A percentile compares a stretch with the other conserved stretches of the same genome.
Conservation (phyloP, 345 rosid genomes). For the Aquilaria malaccensis region DNA sequence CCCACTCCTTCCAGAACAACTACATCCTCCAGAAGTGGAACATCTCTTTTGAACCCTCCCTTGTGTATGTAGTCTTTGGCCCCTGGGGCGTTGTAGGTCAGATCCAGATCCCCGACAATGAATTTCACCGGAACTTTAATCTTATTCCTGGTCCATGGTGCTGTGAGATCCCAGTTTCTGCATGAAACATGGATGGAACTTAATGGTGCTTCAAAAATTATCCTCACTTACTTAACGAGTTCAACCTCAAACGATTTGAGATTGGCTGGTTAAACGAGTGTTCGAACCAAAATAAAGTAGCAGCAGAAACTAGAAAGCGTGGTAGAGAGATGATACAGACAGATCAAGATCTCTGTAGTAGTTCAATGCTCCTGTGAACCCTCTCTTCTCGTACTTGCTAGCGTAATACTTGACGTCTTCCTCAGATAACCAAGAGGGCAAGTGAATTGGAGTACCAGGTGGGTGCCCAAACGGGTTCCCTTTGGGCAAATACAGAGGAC, state of each 20-base stretch:
- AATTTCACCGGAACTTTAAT: conserved; percentile 66
- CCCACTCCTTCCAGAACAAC: conserved; percentile 65
- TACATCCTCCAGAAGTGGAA: conserved; percentile 64
- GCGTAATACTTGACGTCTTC: conserved; percentile 43
- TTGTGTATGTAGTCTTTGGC: conserved; percentile 44
- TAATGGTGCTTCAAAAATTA: background rate
- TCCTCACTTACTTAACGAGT: background rate
- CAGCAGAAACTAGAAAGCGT: background rate
- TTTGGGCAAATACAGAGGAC: conserved; percentile 45
- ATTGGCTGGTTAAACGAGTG: background rate
- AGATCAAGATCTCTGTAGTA: conserved; percentile 62
- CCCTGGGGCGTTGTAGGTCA: conserved; percentile 45
- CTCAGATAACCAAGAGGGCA: conserved; percentile 73
- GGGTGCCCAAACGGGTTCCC: conserved; percentile 35
- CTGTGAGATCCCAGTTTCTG: conserved; percentile 76
- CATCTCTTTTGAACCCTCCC: conserved; percentile 48
- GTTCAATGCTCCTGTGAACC: conserved; percentile 78
- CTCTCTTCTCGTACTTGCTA: conserved; percentile 41
- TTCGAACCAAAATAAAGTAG: background rate
- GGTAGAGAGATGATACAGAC: conserved; percentile 24
- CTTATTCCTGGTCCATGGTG: conserved; percentile 52
- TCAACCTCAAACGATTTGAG: background rate
- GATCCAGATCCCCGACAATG: conserved; percentile 66
- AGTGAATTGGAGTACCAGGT: conserved; percentile 15
- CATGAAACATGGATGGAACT: background rate